Evolutionary conservation across 2,329 filamentous ascomycete species (phyloP).

Genomic region (Pseudogymnoascus verrucosus): DNA sequence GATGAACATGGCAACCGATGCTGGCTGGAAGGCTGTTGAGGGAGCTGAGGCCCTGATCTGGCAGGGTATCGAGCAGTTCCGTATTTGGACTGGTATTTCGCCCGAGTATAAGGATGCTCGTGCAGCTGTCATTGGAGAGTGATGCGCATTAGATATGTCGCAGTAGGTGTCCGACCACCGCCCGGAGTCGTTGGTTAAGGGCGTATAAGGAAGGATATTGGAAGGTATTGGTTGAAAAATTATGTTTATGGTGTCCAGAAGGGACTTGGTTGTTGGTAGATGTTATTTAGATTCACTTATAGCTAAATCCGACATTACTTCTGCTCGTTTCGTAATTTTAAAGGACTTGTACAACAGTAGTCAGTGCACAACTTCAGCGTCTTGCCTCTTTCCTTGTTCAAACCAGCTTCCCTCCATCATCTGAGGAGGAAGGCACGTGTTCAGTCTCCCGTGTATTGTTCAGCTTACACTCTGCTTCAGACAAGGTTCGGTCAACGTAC

Average conservation of each 20-base stretch:
- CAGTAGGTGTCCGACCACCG: background rate
- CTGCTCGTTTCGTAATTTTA: background rate
- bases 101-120: slow-evolving; percentile 65
- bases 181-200: background rate
- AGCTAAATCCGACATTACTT: background rate
- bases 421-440: background rate
- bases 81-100: slow-evolving; percentile 75
- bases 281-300: background rate
- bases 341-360: background rate
- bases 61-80: slow-evolving; percentile 64
- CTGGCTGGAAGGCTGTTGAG: slow-evolving; percentile 74
- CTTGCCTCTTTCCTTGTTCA: background rate
- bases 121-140: slow-evolving; percentile 42
- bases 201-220: slow-evolving; percentile 1
- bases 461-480: background rate
- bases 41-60: slow-evolving; percentile 84
- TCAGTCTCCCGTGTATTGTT: background rate
- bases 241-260: background rate
- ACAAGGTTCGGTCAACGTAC: background rate
- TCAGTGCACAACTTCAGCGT: background rate
- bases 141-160: background rate
- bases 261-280: background rate
- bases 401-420: background rate
- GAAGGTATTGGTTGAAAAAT: background rate
- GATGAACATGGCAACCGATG: slow-evolving; percentile 73